Evolutionary conservation across 2,329 filamentous ascomycete species (phyloP).

Genomic region (Sclerotinia minor): DNA sequence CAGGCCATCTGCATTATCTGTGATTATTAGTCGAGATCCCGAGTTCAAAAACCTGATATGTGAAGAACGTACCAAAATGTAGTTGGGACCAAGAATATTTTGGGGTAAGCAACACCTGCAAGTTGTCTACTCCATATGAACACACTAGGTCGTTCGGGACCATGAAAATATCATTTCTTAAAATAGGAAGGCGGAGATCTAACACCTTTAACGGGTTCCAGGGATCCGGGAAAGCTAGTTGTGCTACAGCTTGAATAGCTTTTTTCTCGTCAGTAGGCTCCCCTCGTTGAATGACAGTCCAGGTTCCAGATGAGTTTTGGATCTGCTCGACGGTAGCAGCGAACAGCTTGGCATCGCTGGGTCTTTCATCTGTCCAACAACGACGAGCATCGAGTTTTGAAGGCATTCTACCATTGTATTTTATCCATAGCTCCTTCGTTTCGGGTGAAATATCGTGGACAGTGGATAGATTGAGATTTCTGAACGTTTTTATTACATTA

Average conservation of each 20-base stretch:
- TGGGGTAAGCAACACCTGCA: neutral
- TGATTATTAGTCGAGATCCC: neutral
- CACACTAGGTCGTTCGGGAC: neutral
- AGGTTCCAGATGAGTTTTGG: neutral
- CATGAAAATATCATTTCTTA: neutral
- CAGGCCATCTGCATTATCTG: neutral
- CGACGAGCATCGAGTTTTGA: neutral
- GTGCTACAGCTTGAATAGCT: neutral
- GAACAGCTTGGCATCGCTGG: neutral
- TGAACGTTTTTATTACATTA: neutral
- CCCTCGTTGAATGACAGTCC: neutral
- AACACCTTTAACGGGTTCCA: neutral
- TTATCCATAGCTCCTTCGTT: neutral
- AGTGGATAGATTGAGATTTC: neutral
- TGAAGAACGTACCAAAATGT: neutral
- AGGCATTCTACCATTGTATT: neutral
- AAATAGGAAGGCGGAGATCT: neutral
- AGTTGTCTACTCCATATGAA: neutral
- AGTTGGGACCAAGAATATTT: neutral
- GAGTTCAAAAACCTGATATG: neutral
- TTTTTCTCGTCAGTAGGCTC: neutral
- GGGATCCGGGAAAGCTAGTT: constrained; percentile 1
- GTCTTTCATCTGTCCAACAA: neutral
- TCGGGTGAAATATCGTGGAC: neutral
- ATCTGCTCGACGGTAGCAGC: neutral